Evolutionary conservation across 163 green algal species (phyloP), one percentile per base, ranked within the genome.

Genomic region (Coccomyxa subellipsoidea): DNA sequence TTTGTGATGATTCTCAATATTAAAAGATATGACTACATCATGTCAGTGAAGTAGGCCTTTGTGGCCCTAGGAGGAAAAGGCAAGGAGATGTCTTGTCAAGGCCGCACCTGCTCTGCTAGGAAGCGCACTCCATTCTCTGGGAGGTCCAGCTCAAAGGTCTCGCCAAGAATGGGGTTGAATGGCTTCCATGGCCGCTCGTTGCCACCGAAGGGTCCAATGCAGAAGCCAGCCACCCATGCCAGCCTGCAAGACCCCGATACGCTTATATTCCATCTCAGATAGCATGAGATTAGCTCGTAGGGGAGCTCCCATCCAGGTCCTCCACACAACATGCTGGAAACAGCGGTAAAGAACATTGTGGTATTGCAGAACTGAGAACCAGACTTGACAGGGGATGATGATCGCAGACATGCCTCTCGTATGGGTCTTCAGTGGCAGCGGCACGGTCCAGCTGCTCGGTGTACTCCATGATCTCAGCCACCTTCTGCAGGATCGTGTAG

Each of bases 381-480:
- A n/a, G n/a, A n/a, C n/a, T n/a, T n/a, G n/a, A n/a, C n/a, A n/a
- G n/a, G n/a, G n/a, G n/a, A n/a, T n/a, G n/a, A n/a, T n/a, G n/a
- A n/a, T n/a, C n/a, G n/a, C n/a, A n/a, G n/a, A n/a, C n/a, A n/a
- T n/a, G n/a, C 70, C 70, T 77, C 70, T 97, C 91, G 75, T 92
- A 90, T 0, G 87, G 87, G 89, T 98, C 94, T 32, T 96, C 90
- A 0, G 87, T 90, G 23, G 75, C 75, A 72, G 94, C 89, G 4
- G 96, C 96, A 40, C 89, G 87, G 81, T 98, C 96, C 31, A 99
- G 91, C 40, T 95, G 81, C 7, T 98, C 89, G 25, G 91, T 95
- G 90, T 99, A 98, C 90, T 99, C 96, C 95, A 99, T 98, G 78
- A 99, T 96, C 84, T 99, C 96, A 0, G 92, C 91, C 85, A 98